A percentile compares a stretch with the other conserved stretches of the same genome.
phyloP scores from a whole-genome alignment of 202 grass and related monocot genomes.

The Musa balbisiana region DNA sequence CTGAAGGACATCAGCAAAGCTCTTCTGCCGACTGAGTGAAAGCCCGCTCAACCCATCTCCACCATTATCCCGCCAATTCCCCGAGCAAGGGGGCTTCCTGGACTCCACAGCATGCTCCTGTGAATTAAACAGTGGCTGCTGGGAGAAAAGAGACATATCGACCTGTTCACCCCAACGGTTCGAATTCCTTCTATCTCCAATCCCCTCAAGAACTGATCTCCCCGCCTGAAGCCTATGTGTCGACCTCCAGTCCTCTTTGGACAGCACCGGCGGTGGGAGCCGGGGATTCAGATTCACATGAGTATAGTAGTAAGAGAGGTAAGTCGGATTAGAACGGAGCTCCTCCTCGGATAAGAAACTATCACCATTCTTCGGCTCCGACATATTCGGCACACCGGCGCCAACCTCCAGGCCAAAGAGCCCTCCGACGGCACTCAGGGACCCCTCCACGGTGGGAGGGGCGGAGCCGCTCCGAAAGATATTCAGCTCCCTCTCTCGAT shows the following conservation, averaged over 20 bases:
- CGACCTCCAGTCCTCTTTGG: constrained; percentile 91
- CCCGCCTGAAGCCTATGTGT: constrained; percentile 66
- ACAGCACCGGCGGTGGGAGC: constrained; percentile 73
- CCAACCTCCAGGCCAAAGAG: constrained; percentile 26
- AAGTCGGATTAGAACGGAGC: constrained; percentile 62
- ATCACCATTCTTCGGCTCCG: constrained; percentile 32
- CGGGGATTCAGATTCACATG: constrained; percentile 86
- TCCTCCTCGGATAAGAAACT: constrained; percentile 60
- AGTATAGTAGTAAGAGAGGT: constrained; percentile 81
- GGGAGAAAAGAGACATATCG: constrained; percentile 42
- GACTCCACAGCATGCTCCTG: constrained; percentile 31
- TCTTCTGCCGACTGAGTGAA: constrained; percentile 62
- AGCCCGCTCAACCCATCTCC: constrained; percentile 62
- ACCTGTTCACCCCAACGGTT: constrained; percentile 26
- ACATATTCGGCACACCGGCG: constrained; percentile 35
- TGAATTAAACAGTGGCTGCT: constrained; percentile 39
- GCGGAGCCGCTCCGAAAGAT: constrained; percentile 84
- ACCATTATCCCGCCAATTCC: constrained; percentile 56
- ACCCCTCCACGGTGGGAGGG: constrained; percentile 86
- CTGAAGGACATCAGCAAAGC: constrained; percentile 83
- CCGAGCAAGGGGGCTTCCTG: constrained; percentile 22
- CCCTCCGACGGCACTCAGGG: constrained; percentile 52
- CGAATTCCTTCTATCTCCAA: constrained; percentile 59
- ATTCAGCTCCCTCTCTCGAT: constrained; percentile 54
- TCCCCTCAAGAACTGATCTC: constrained; percentile 49